Base-by-base conservation (phyloP, 805 yeast genomes). In the Ogataea pignaliae region DNA sequence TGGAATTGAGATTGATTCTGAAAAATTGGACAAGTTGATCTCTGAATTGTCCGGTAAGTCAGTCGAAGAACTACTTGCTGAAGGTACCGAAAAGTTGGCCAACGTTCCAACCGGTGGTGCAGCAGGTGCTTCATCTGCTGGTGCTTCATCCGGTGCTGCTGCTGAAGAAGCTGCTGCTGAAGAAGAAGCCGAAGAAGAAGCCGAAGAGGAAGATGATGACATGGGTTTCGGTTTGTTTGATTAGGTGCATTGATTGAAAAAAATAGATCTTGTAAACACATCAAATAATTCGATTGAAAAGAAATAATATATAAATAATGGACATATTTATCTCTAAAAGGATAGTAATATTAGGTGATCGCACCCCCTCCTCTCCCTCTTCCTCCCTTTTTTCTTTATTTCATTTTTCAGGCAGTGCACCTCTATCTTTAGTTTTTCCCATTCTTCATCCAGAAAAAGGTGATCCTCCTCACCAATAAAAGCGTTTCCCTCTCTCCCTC, bases 141-240 rank as follows among this genome's bases (percentile, higher is more conserved):
- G 77, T 63, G 73, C 78, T 56, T 74, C 73, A 61, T 76, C 73
- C 63, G 75, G 71, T 59, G 76, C 71, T 53, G 79, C 71, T 55
- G 80, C 69, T 49, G 79, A 66, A 46, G 85, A 70, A 51, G 84
- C 70, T 56, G 82, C 68, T 55, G 83, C 72, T 59, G 88, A 68
- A 55, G 78, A 61, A 53, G 75, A 56, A 50, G 81, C 69, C 55
- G 80, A 73, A 65, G 75, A 66, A 53, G 74, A 65, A 48, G 70
- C 66, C 52, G 76, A 70, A 63, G 75, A 69, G 54, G 72, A 74
- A 57, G 77, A 74, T 67, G 86, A 81, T 71, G 65, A 60, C 54
- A 82, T 83, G 88, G 89, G 89, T 61, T 80, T 83, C 82, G 88
- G 88, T 81, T 85, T 93, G 73, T 93, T 93, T 85, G 99, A 93